Base-by-base conservation (phyloP, 2,329 filamentous ascomycete genomes). In the Tolypocladium endophyticum region DNA sequence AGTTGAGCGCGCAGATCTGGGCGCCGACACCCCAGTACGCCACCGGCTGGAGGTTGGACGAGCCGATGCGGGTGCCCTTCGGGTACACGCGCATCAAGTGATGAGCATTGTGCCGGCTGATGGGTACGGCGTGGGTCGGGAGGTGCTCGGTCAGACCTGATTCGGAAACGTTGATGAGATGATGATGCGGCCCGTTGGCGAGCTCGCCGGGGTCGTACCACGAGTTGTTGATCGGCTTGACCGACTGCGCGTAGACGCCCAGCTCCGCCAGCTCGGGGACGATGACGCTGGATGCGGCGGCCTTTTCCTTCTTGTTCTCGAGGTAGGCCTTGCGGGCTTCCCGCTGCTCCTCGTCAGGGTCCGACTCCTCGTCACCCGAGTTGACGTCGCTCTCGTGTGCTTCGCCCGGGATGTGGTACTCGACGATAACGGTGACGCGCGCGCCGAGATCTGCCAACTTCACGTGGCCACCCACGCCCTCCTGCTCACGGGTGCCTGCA, bases 51-150 rank as follows among this genome's bases (percentile, higher is more conserved):
- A 89, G 78, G 66, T 89, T 89, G 41, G 77, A 79, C 2, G 85
- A 88, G 0, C 82, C 83, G 68, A 89, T 88, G 52, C 86, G 82
- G 0, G 85, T 87, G 56, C 86, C 86, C 66, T 88, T 88, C 43
- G 86, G 86, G 64, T 77, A 89, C 1, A 88, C 85, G 4, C 86
- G 81, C 86, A 88, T 88, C n/a, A 88, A 76, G 61, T 87, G 84
- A 25, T 78, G 74, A 0, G 85, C 74, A 62, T 89, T 89, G 73
- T 89, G 86, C 0, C 69, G 68, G 1, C 81, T 74, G 58, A 89
- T 85, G 9, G 62, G 56, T 39, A 77, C 76, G 18, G 74, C 66
- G 54, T 73, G 75, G 1, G 68, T 69, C 1, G 81, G 79, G 59
- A 88, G 73, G 59, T 84, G 77, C 1, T 74, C 67, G 3, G 75